Conservation (phyloP, 202 grass and related monocot genomes). For the Brachypodium distachyon region DNA sequence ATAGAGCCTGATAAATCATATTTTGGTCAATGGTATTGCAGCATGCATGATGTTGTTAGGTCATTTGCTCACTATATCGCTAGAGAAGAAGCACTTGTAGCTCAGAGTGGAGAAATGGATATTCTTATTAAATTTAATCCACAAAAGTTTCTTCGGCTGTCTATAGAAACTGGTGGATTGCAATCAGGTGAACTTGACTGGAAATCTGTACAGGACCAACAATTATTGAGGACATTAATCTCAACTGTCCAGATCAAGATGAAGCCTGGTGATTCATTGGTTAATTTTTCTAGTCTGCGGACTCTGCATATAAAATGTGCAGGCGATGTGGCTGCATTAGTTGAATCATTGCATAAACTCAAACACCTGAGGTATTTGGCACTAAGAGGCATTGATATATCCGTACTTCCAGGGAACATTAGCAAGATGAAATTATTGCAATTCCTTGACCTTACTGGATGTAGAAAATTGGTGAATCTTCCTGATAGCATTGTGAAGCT, state of each 20-base stretch:
- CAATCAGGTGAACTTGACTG: neutral
- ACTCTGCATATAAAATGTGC: neutral
- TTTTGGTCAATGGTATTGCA: neutral
- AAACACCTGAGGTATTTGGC: conserved; percentile 17
- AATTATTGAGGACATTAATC: no score
- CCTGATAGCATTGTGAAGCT: no score
- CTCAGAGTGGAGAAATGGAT: neutral
- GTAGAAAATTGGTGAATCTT: no score
- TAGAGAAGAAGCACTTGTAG: neutral
- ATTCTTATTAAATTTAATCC: neutral
- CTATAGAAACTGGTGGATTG: rapidly evolving
- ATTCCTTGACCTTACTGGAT: no score
- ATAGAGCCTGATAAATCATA: neutral
- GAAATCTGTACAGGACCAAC: neutral
- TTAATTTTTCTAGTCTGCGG: neutral
- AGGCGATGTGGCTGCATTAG: neutral
- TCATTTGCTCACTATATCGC: conserved; percentile 7
- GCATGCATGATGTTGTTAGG: conserved; percentile 34
- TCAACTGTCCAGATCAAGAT: no score
- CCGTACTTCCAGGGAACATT: neutral
- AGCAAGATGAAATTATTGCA: neutral
- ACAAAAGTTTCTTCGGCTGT: neutral
- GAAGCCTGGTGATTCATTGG: no score
- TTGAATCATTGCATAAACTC: no score
- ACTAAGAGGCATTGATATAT: no score